Evolutionary conservation across 352 stramenopile genomes (phyloP), one percentile per base, ranked within the genome.

Genomic region (Paralagenidium karlingii): DNA sequence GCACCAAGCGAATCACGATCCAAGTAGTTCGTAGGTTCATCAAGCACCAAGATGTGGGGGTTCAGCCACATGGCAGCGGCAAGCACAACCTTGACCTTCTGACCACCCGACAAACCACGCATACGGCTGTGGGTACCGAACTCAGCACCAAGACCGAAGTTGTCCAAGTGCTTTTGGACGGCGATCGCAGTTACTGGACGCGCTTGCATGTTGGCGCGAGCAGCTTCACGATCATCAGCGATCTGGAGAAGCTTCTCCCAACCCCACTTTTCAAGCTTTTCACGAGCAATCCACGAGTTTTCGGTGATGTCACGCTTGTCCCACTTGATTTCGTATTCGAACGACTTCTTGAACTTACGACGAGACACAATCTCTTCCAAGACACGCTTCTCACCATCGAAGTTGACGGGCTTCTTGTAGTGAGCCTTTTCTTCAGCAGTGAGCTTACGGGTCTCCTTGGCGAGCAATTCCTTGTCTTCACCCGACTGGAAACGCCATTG

Each of bases 71-170:
- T 97, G 42, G 86, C 89, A 58, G 94, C 94, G 39, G 68, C 94
- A 28, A 99, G 66, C 45, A 98, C 94, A 33, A 99, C 93, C 85
- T 98, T 98, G 26, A 98, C 93, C 80, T 98, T 99, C 70, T 99
- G 94, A 55, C 95, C 95, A 63, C 94, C 95, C 36, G 89, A 98
- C 25, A 99, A 71, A 67, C 92, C 94, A 55, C 87, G 89, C 81
- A 99, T 98, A 55, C 92, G 91, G 53, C 94, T 98, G 80, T 99
- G 94, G 5, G 94, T 98, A 59, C 84, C 94, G 55, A 98, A 98
- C 63, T 98, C 90, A 36, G 94, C 84, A 21, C 85, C 89, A 24
- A 98, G 65, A 22, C 90, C 89, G 65, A 98, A 98, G 63, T 95
- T 90, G 68, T 97, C 85, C 19, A 98, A 63, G 71, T 98, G 94